These are phyloP conservation scores for Neospermospora avenae DNA, from an alignment of 2,329 filamentous ascomycete genomes.

Conservation along the genomic window DNA sequence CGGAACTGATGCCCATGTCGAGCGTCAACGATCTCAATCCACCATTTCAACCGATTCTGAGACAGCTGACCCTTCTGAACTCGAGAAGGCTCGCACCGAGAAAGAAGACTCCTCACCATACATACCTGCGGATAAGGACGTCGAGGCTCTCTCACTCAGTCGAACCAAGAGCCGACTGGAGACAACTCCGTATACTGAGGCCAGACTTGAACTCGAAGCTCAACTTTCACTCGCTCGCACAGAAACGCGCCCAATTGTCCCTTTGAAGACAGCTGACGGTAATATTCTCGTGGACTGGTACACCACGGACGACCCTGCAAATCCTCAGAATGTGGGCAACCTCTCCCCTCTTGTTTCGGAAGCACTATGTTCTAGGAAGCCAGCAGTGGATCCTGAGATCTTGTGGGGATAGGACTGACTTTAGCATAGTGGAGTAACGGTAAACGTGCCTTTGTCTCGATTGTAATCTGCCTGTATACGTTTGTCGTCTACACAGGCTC, in stretches of 20 bases:
- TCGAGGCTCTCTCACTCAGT: conserved; percentile 17
- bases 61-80: conserved; percentile 13
- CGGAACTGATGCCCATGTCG: conserved; percentile 5
- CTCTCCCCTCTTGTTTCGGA: too few species aligned
- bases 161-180: conserved; percentile 27
- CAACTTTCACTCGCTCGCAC: conserved; percentile 38
- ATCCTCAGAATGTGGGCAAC: conserved; percentile 48
- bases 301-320: conserved; percentile 51
- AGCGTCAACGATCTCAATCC: conserved; percentile 20
- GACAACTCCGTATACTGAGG: conserved; percentile 36
- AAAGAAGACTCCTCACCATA: conserved; percentile 20
- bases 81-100: conserved; percentile 27
- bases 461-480: conserved; percentile 54
- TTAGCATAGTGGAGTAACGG: conserved; percentile 39
- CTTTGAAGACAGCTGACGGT: conserved; percentile 44
- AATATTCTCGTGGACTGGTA: conserved; percentile 53
- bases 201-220: conserved; percentile 39
- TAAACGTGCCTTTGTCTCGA: conserved; percentile 42
- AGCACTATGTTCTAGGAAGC: too few species aligned
- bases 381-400: too few species aligned
- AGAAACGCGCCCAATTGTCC: conserved; percentile 43
- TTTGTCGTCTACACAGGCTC: conserved; percentile 55
- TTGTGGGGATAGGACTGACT: too few species aligned
- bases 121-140: conserved; percentile 10
- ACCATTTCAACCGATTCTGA: conserved; percentile 11